A percentile compares a stretch with the other conserved stretches of the same genome.
Conservation (phyloP, 129 eudicot species). For the Rutidosis leptorrhynchoides region DNA sequence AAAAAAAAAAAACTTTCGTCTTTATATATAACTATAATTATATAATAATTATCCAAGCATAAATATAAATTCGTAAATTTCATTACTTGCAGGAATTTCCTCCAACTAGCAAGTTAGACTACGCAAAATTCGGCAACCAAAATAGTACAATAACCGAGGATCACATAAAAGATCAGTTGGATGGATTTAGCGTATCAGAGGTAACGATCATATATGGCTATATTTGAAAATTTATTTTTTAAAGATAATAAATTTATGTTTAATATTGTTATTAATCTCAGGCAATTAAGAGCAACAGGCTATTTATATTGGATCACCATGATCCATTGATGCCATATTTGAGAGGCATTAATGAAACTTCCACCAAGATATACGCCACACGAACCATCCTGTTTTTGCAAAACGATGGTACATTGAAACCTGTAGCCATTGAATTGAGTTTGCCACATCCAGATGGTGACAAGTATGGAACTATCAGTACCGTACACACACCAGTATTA, state of each 20-base stretch:
- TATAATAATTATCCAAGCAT: background rate
- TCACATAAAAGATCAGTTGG: slow-evolving; percentile 40
- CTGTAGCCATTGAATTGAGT: slow-evolving; percentile 70
- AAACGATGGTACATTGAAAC: slow-evolving; percentile 56
- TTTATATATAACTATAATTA: no score
- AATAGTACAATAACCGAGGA: slow-evolving; percentile 47
- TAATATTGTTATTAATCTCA: slow-evolving; percentile 12
- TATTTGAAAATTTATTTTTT: background rate
- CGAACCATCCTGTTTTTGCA: slow-evolving; percentile 65
- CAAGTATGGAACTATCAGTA: slow-evolving; percentile 43
- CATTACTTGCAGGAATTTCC: slow-evolving; percentile 54
- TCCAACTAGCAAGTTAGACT: slow-evolving; percentile 54
- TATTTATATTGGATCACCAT: slow-evolving; percentile 66
- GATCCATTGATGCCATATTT: slow-evolving; percentile 71
- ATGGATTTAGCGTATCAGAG: slow-evolving; percentile 46
- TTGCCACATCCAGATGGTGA: slow-evolving; percentile 58
- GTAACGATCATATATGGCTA: slow-evolving; percentile 19
- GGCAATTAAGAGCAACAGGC: slow-evolving; percentile 44
- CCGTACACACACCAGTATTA: slow-evolving; percentile 56
- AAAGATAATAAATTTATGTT: background rate
- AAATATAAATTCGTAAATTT: background rate
- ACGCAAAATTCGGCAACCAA: slow-evolving; percentile 44
- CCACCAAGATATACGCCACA: slow-evolving; percentile 60
- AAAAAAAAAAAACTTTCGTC: no score
- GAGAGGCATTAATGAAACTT: slow-evolving; percentile 60